A percentile compares a stretch with the other conserved stretches of the same genome.
Evolutionary conservation across 176 grass and related monocot genomes (phyloP).

Genomic region (Melocanna baccifera): DNA sequence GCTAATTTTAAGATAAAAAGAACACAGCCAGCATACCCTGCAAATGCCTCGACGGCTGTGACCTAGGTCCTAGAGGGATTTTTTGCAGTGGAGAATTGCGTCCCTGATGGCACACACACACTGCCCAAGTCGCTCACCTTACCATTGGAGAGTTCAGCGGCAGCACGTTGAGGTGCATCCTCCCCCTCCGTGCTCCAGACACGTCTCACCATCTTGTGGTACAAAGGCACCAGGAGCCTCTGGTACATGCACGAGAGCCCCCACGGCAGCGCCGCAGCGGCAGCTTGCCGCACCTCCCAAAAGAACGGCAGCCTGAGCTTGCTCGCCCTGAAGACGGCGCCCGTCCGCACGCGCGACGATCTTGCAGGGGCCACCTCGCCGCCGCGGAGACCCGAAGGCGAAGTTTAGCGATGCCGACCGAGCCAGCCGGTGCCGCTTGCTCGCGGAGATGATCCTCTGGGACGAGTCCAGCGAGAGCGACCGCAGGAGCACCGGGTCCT

Average conservation of each 20-base stretch:
- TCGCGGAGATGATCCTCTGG: conserved; percentile 23
- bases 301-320: conserved; percentile 18
- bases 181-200: background rate
- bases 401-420: background rate
- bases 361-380: background rate
- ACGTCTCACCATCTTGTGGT: conserved; percentile 6
- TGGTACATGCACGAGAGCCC: conserved; percentile 17
- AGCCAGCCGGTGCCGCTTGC: background rate
- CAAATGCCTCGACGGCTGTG: background rate
- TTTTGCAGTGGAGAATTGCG: conserved; percentile 50
- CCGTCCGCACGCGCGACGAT: background rate
- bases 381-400: background rate
- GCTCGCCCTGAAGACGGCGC: background rate
- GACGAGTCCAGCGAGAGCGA: conserved; percentile 29
- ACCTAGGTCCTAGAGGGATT: background rate
- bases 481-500: background rate
- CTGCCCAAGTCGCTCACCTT: conserved; percentile 17
- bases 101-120: conserved; percentile 37
- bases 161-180: background rate
- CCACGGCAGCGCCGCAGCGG: background rate
- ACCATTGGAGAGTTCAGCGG: background rate
- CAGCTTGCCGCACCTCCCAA: background rate
- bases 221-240: conserved; percentile 33
- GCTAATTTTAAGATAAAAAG: too few species aligned
- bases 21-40: too few species aligned